Percentiles rank a stretch among this genome's conserved stretches.
These are phyloP conservation scores for Bryopsis sp. DNA, from an alignment of 139 green algal species.

Conservation along the genomic window DNA sequence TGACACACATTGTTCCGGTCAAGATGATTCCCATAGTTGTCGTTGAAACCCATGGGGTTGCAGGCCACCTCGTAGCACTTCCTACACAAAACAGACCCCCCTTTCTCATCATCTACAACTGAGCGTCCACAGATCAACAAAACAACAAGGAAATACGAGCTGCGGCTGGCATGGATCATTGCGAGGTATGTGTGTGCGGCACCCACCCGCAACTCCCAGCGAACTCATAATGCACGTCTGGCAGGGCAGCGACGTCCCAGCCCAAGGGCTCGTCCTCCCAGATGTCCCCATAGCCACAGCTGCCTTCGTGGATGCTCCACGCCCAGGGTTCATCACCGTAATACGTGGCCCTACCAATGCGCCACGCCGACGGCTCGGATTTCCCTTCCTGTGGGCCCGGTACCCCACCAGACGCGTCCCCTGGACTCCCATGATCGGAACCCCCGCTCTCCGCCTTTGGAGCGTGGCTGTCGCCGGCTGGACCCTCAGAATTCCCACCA, in stretches of 20 bases:
- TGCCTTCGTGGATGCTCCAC: slow-evolving; percentile 26
- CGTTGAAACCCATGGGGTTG: slow-evolving; percentile 21
- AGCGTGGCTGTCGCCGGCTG: too few species aligned
- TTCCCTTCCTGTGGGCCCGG: too few species aligned
- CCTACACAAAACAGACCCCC: slow-evolving; percentile 2
- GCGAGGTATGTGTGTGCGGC: not conserved
- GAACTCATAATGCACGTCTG: slow-evolving; percentile 23
- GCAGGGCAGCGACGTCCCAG: slow-evolving; percentile 22
- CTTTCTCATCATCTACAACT: too few species aligned
- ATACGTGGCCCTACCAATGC: not conserved
- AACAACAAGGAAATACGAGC: too few species aligned
- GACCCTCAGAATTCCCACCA: too few species aligned
- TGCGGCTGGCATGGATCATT: not conserved
- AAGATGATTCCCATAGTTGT: slow-evolving; percentile 23
- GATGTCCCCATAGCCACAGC: slow-evolving; percentile 25
- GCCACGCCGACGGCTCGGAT: too few species aligned
- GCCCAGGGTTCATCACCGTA: slow-evolving; percentile 5
- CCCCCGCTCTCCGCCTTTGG: too few species aligned
- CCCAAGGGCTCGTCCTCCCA: slow-evolving; percentile 23
- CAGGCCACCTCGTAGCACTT: slow-evolving; percentile 27
- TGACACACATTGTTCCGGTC: slow-evolving; percentile 21
- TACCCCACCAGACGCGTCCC: too few species aligned
- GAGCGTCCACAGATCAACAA: too few species aligned
- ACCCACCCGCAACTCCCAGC: slow-evolving; percentile 16
- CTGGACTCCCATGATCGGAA: too few species aligned